Evolutionary conservation across 2,329 filamentous ascomycete species (phyloP).

Genomic region (Sporothrix sp.): DNA sequence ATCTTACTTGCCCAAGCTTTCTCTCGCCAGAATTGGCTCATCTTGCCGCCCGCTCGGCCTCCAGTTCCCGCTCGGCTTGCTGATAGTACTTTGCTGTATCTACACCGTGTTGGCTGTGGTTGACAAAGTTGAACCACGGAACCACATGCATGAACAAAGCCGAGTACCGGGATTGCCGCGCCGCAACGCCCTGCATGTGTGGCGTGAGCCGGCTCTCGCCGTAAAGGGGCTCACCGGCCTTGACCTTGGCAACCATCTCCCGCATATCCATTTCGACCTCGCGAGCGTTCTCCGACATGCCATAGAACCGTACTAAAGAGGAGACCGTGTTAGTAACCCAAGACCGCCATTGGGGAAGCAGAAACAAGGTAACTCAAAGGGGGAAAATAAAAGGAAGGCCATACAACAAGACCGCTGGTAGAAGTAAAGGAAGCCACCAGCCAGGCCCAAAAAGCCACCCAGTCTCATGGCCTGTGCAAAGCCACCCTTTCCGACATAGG

Average conservation of each 20-base stretch:
- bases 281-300: slow-evolving; percentile 81
- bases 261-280: slow-evolving; percentile 95
- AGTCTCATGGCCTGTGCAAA: slow-evolving; percentile 78
- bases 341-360: neutral
- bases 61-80: slow-evolving; percentile 87
- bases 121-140: slow-evolving; percentile 98
- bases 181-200: slow-evolving; percentile 88
- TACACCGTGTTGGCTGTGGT: slow-evolving; percentile 90
- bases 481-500: slow-evolving; percentile 70
- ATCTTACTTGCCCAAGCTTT: neutral
- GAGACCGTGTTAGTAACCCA: neutral
- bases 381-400: no score
- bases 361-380: no score
- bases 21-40: neutral
- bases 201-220: slow-evolving; percentile 68
- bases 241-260: slow-evolving; percentile 96
- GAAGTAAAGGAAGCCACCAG: slow-evolving; percentile 73
- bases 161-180: slow-evolving; percentile 85
- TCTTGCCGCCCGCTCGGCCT: slow-evolving; percentile 49
- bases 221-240: slow-evolving; percentile 82
- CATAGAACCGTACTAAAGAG: slow-evolving; percentile 82
- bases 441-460: slow-evolving; percentile 58
- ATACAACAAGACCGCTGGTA: slow-evolving; percentile 80
- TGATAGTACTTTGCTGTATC: slow-evolving; percentile 98
- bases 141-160: slow-evolving; percentile 74